phyloP scores from a whole-genome alignment of 768 basidiomycete species.

The Tricholoma flavovirens region DNA sequence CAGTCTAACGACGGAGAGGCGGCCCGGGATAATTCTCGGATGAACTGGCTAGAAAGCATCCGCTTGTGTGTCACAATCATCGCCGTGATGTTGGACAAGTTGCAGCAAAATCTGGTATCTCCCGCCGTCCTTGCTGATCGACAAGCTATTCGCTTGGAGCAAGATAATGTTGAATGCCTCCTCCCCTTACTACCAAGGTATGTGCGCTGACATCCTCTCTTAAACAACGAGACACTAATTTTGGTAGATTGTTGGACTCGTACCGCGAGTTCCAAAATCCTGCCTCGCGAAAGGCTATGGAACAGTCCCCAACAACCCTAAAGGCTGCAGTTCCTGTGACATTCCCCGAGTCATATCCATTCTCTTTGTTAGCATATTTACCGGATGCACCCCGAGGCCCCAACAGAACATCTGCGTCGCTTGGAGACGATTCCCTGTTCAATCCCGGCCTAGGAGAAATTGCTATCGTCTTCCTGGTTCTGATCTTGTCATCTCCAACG shows the following conservation, averaged over 20 bases:
- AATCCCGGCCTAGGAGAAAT: conserved; percentile 80
- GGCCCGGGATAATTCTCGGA: conserved; percentile 65
- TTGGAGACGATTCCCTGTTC: conserved; percentile 50
- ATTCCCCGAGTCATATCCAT: conserved; percentile 93
- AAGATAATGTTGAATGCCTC: conserved; percentile 87
- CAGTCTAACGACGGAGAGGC: conserved; percentile 61
- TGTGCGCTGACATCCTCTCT: conserved; percentile 13
- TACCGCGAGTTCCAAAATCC: conserved; percentile 78
- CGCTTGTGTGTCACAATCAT: conserved; percentile 87
- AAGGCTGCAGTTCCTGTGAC: conserved; percentile 65
- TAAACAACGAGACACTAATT: conserved; percentile 2
- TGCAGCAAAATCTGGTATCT: conserved; percentile 74
- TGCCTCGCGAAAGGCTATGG: conserved; percentile 62
- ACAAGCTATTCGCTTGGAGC: conserved; percentile 65
- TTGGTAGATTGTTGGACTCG: conserved; percentile 73
- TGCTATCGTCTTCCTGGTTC: conserved; percentile 76
- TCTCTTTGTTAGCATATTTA: conserved; percentile 67
- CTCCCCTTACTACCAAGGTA: conserved; percentile 81
- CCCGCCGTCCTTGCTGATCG: conserved; percentile 59
- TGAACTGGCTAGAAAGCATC: conserved; percentile 85
- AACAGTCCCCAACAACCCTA: conserved; percentile 54
- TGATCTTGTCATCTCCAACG: conserved; percentile 74
- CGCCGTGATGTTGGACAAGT: conserved; percentile 84
- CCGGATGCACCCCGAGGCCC: conserved; percentile 48
- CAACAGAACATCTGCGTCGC: conserved; percentile 32